Percentiles rank a stretch among this genome's conserved stretches.
Evolutionary conservation across 1,284 basidiomycete species (phyloP).

Genomic region (Ganoderma resinaceum): DNA sequence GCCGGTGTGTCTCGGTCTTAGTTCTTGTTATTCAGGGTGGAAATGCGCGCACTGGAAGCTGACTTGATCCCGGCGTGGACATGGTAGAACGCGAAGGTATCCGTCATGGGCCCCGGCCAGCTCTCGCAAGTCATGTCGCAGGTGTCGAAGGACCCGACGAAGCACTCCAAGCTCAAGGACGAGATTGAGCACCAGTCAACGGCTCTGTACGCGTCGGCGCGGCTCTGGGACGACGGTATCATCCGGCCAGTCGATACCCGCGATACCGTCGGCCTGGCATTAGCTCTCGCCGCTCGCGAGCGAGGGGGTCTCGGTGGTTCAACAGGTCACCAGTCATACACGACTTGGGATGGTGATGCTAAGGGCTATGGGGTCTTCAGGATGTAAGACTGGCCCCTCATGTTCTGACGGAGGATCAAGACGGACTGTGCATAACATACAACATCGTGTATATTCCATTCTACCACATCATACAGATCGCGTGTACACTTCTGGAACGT

Average conservation of each 20-base stretch:
- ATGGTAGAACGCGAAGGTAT: slow-evolving; percentile 85
- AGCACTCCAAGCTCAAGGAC: slow-evolving; percentile 75
- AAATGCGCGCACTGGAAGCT: too few species aligned
- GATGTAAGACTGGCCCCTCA: slow-evolving; percentile 62
- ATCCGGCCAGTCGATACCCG: slow-evolving; percentile 93
- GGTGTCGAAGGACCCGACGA: slow-evolving; percentile 83
- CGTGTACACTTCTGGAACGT: neutral
- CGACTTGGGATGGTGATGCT: slow-evolving; percentile 76
- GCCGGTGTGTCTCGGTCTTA: slow-evolving; percentile 67
- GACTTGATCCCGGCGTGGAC: neutral
- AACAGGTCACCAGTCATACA: slow-evolving; percentile 38
- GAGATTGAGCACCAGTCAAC: slow-evolving; percentile 90
- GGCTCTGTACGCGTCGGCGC: slow-evolving; percentile 87
- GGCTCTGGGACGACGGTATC: slow-evolving; percentile 96
- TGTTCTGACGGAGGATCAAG: neutral
- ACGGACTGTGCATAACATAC: neutral
- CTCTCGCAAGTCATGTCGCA: slow-evolving; percentile 92
- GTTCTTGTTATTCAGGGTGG: neutral
- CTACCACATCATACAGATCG: neutral
- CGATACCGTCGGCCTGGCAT: slow-evolving; percentile 84
- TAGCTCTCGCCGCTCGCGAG: slow-evolving; percentile 74
- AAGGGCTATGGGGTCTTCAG: slow-evolving; percentile 90
- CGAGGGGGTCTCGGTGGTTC: slow-evolving; percentile 33
- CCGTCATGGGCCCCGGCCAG: slow-evolving; percentile 97
- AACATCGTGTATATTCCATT: neutral